Evolutionary conservation across 768 basidiomycete genomes (phyloP), one percentile per base, ranked within the genome.

Genomic region (Strobilomyces dryophilus): DNA sequence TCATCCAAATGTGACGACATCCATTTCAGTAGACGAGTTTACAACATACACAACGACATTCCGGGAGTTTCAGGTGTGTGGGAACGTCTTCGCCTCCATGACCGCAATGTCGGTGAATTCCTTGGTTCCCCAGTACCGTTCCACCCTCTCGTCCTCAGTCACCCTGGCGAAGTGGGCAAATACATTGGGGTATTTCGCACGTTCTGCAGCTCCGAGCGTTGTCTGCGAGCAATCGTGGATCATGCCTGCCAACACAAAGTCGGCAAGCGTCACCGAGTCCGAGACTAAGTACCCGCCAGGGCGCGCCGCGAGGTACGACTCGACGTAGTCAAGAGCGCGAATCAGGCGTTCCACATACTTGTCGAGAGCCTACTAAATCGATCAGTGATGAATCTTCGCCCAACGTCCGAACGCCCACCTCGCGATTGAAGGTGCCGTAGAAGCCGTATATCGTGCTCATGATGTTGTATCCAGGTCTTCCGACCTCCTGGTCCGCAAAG

Each of bases 151-250:
- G 27, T 27, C 27, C 27, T 27, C 27, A 8, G 27, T 27, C 51
- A 67, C 65, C 20, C 45, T 66, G 5, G 31, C 45, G 24, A 43
- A 59, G 18, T 62, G 57, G 6, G 55, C 49, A 35, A 58, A 62
- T 0, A 54, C 15, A 17, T 15, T 5, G 1, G 55, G 47, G 26
- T 57, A 66, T 43, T 45, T 26, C 7, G 53, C 52, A 18, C 65
- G 54, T 18, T 62, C 56, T 1, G 46, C 44, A 0, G 43, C 40
- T 4, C 59, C 61, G 6, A 61, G 54, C 0, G 56, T 21, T 2
- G 31, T 11, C 4, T 24, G 8, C 12, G 51, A 26, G 26, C n/a
- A 10, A 1, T n/a, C 42, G 5, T 8, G 18, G 37, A 41, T 24
- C 21, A 27, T 15, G 5, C 50, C 47, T 0, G 57, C 60, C 17